Percentiles rank a stretch among this genome's conserved stretches.
Conservation (phyloP, 768 basidiomycete genomes). For the Lactarius evosmus region DNA sequence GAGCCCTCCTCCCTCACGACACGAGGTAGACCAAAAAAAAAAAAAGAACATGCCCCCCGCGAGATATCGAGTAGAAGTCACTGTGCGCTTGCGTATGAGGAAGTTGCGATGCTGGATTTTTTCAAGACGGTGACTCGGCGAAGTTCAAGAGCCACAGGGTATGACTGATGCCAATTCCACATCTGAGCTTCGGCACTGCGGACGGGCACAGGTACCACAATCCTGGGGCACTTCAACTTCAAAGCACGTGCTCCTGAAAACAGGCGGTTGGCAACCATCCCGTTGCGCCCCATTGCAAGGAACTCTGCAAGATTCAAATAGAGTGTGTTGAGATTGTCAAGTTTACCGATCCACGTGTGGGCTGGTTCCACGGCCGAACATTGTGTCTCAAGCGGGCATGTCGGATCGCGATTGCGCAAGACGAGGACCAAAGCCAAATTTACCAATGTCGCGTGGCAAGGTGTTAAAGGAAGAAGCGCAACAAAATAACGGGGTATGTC, state of each 20-base stretch:
- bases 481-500: not conserved
- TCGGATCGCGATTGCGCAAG: not conserved
- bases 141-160: not conserved
- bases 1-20: slow-evolving; percentile 6
- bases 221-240: slow-evolving; percentile 1
- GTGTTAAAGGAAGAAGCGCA: not conserved
- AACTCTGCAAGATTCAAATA: slow-evolving; percentile 3
- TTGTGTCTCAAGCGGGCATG: not conserved
- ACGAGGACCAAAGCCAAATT: not conserved
- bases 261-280: not conserved
- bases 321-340: slow-evolving; percentile 1
- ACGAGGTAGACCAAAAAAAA: not conserved
- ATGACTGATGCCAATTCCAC: not conserved
- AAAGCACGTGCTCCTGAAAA: not conserved
- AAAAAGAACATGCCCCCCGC: not conserved
- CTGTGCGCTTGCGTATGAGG: not conserved
- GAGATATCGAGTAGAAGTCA: not conserved
- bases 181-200: not conserved
- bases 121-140: not conserved
- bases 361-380: not conserved
- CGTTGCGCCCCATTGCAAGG: not conserved
- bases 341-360: not conserved
- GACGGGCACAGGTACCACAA: not conserved
- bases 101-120: not conserved
- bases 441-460: not conserved